Conservation (phyloP, 2,329 filamentous ascomycete species). For the Penicillium paneum region DNA sequence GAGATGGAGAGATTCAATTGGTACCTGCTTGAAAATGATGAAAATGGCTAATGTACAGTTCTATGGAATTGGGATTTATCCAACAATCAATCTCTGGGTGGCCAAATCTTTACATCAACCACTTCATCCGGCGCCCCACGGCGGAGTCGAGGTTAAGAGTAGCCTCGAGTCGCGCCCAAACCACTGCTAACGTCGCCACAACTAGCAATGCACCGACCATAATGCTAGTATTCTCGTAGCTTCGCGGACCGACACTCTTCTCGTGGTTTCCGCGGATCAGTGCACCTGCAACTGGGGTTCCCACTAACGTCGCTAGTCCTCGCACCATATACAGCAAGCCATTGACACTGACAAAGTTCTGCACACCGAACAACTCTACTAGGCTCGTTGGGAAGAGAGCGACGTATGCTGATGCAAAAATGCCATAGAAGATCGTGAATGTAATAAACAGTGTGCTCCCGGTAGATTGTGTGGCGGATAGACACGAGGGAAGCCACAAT, state of each 20-base stretch:
- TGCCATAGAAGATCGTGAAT: constrained; percentile 35
- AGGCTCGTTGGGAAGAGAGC: constrained; percentile 41
- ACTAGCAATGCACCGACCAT: constrained; percentile 25
- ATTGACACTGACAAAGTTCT: constrained; percentile 40
- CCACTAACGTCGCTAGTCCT: constrained; percentile 38
- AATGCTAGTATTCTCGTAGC: constrained; percentile 25
- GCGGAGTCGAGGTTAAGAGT: constrained; percentile 8
- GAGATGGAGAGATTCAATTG: neutral
- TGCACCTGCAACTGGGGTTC: constrained; percentile 36
- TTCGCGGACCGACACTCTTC: constrained; percentile 11
- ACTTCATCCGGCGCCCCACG: constrained; percentile 12
- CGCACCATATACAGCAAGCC: constrained; percentile 42
- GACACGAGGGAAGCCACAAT: constrained; percentile 25
- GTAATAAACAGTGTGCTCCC: constrained; percentile 27
- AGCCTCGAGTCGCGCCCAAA: constrained; percentile 29
- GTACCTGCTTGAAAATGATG: neutral
- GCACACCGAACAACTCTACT: constrained; percentile 40
- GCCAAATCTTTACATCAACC: constrained; percentile 12
- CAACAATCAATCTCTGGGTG: too few species aligned
- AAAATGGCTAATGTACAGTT: neutral
- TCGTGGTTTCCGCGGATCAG: constrained; percentile 24
- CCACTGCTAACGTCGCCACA: constrained; percentile 22
- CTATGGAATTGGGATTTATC: neutral
- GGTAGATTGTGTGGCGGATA: constrained; percentile 10
- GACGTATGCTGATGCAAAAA: constrained; percentile 40